Evolutionary conservation across 805 yeast species (phyloP).

Genomic region (Barnettozyma californica): DNA sequence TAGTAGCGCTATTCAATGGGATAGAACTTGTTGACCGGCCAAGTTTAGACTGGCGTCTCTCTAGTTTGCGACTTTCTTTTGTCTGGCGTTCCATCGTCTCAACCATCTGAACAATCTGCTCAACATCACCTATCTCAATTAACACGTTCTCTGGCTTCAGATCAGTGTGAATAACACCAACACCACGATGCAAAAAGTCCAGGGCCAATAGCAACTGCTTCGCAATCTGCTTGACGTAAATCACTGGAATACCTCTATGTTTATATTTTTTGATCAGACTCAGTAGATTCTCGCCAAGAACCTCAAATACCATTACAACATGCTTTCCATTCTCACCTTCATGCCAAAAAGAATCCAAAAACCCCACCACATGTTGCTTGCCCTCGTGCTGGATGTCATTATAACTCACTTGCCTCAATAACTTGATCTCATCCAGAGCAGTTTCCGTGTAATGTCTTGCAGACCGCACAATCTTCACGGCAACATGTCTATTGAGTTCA

Average conservation of each 20-base stretch:
- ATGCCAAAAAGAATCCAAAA: conserved; percentile 82
- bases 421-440: conserved; percentile 86
- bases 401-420: conserved; percentile 61
- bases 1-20: conserved; percentile 11
- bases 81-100: conserved; percentile 53
- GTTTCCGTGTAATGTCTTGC: conserved; percentile 90
- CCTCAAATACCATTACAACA: conserved; percentile 96
- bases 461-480: conserved; percentile 88
- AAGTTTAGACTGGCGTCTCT: conserved; percentile 32
- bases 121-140: conserved; percentile 80
- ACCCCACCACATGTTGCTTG: conserved; percentile 69
- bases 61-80: conserved; percentile 36
- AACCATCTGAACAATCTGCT: conserved; percentile 63
- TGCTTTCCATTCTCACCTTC: conserved; percentile 89
- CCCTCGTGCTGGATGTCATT: conserved; percentile 71
- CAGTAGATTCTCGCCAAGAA: conserved; percentile 86
- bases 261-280: conserved; percentile 75
- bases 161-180: conserved; percentile 74
- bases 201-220: conserved; percentile 70
- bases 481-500: conserved; percentile 71
- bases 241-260: conserved; percentile 74
- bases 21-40: conserved; percentile 15
- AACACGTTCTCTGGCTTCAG: conserved; percentile 71
- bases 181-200: conserved; percentile 64
- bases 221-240: conserved; percentile 74